Percentiles rank a stretch among this genome's conserved stretches.
phyloP scores from a whole-genome alignment of 1,284 basidiomycete genomes.

The Cutaneotrichosporon dermatis region DNA sequence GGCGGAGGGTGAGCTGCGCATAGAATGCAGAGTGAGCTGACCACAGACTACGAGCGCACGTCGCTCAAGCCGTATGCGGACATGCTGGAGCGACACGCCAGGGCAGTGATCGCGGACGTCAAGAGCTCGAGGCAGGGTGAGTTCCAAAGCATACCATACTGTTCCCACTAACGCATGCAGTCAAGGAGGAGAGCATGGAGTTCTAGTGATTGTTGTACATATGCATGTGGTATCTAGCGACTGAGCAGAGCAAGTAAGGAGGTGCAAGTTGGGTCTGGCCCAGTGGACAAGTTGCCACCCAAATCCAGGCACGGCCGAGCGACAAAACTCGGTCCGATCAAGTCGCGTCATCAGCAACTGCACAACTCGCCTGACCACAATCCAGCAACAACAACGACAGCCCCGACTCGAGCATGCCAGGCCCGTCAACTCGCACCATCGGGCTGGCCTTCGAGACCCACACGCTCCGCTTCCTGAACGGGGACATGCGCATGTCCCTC shows the following conservation, averaged over 20 bases:
- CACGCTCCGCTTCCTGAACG: conserved; percentile 59
- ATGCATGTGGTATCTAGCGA: background rate
- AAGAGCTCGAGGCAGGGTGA: background rate
- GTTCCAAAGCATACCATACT: background rate
- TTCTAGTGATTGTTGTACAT: conserved; percentile 22
- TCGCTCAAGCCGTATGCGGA: conserved; percentile 81
- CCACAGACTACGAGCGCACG: conserved; percentile 53
- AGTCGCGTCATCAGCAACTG: too few species aligned
- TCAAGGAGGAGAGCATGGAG: conserved; percentile 34
- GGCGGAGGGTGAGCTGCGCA: conserved; percentile 42
- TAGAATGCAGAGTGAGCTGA: background rate
- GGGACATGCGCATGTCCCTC: conserved; percentile 72
- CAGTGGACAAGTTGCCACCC: too few species aligned
- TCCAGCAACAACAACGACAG: too few species aligned
- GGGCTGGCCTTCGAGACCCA: conserved; percentile 73
- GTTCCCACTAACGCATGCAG: conserved; percentile 2
- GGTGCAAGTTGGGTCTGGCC: too few species aligned
- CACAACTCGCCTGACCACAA: too few species aligned
- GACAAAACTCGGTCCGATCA: too few species aligned
- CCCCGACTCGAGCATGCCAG: background rate
- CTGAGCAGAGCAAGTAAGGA: too few species aligned
- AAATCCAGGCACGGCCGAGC: too few species aligned
- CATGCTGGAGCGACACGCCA: conserved; percentile 72
- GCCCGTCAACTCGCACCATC: conserved; percentile 54
- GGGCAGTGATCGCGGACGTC: conserved; percentile 50